Conservation (phyloP, 805 yeast genomes). For the Nakazawaea siamensis region DNA sequence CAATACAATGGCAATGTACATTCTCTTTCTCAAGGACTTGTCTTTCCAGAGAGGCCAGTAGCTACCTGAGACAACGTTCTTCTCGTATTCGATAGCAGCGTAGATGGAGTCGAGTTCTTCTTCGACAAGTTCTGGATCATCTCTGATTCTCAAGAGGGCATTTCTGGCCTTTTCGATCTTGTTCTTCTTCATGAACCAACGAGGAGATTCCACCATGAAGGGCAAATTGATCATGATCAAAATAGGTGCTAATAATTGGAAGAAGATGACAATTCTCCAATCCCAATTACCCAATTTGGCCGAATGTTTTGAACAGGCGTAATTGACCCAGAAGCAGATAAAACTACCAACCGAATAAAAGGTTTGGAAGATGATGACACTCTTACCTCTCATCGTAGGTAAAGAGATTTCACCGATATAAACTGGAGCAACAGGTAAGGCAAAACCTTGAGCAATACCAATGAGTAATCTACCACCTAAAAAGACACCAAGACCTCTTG, state of each 20-base stretch:
- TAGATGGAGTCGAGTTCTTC: conserved; percentile 20
- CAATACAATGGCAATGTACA: conserved; percentile 23
- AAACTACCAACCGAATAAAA: conserved; percentile 41
- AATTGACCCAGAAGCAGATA: conserved; percentile 41
- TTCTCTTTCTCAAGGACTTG: conserved; percentile 24
- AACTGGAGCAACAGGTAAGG: conserved; percentile 41
- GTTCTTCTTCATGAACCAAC: conserved; percentile 31
- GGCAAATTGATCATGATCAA: conserved; percentile 25
- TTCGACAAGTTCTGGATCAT: conserved; percentile 25
- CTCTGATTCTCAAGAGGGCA: conserved; percentile 29
- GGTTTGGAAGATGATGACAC: conserved; percentile 38
- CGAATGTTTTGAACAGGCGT: conserved; percentile 29
- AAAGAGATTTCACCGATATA: conserved; percentile 37
- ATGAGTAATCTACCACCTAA: conserved; percentile 45
- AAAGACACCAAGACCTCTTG: conserved; percentile 30
- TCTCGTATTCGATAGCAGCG: conserved; percentile 42
- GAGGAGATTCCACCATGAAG: conserved; percentile 36
- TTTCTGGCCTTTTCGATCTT: conserved; percentile 25
- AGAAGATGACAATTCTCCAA: conserved; percentile 40
- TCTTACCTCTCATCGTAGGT: conserved; percentile 34
- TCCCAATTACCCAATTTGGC: conserved; percentile 24
- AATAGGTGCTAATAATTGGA: conserved; percentile 32
- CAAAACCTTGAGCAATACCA: conserved; percentile 46
- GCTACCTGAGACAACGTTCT: conserved; percentile 37
- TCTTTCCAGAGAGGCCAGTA: conserved; percentile 38